A percentile compares a stretch with the other conserved stretches of the same genome.
phyloP scores from a whole-genome alignment of 2,329 filamentous ascomycete genomes.

The Phyllosticta ampelicida region DNA sequence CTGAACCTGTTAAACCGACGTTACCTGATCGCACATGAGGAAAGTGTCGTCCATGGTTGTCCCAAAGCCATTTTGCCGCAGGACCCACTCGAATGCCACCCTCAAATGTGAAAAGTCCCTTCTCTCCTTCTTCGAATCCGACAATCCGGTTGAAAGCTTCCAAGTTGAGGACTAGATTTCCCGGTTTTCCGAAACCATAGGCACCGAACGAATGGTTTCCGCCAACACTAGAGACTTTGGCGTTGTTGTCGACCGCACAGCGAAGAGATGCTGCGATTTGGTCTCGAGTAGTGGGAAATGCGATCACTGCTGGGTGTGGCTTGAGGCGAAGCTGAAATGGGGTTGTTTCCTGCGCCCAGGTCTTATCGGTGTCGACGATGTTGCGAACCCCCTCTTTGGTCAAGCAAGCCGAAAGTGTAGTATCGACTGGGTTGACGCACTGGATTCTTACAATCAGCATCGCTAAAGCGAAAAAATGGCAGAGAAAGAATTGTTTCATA shows the following conservation, averaged over 20 bases:
- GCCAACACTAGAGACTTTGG: constrained; percentile 13
- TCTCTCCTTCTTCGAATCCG: constrained; percentile 11
- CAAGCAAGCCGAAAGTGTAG: constrained; percentile 11
- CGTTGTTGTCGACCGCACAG: constrained; percentile 12
- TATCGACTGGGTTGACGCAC: neutral
- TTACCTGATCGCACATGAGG: constrained; percentile 14
- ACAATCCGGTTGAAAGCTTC: constrained; percentile 12
- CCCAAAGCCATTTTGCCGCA: constrained; percentile 14
- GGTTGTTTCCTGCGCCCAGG: constrained; percentile 11
- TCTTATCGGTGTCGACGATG: constrained; percentile 7
- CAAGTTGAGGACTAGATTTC: constrained; percentile 14
- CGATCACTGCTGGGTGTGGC: constrained; percentile 14
- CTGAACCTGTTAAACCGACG: constrained; percentile 14
- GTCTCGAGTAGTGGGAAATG: constrained; percentile 8
- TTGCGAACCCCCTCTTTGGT: constrained; percentile 4
- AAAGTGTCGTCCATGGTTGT: constrained; percentile 15
- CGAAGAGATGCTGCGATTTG: constrained; percentile 12
- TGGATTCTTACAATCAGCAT: neutral
- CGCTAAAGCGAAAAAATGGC: neutral
- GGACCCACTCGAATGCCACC: constrained; percentile 14
- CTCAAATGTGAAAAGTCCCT: constrained; percentile 13
- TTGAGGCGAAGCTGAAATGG: constrained; percentile 14
- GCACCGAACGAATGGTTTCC: constrained; percentile 15
- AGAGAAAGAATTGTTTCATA: neutral
- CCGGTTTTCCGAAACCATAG: constrained; percentile 13